Evolutionary conservation across 208 protist species (phyloP), one percentile per base, ranked within the genome.

Genomic region (Phytomonas sp.): DNA sequence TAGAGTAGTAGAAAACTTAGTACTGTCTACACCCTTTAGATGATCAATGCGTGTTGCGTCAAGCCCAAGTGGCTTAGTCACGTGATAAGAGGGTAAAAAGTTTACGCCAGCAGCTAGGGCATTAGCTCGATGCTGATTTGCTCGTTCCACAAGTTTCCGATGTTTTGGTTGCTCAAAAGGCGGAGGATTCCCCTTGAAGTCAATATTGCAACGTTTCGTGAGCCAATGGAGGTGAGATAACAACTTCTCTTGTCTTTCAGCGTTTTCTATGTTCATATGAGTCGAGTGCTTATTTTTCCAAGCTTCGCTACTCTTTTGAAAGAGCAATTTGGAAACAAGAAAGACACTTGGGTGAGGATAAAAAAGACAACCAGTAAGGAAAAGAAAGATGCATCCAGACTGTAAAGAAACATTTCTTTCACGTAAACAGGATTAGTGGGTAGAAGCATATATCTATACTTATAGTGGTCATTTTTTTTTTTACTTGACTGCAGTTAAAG

Each of bases 131-230:
- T 72, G 29, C 56, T 79, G 77, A 32, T 79, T 80, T 29, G 63
- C 66, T 29, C 78, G 67, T 60, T 84, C 80, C 4, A 95, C 88
- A 4, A 75, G 82, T 63, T 82, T 77, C 30, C 83, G 79, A 10
- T 84, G 92, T 68, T 92, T 92, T 30, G 71, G 60, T 2, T 52
- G 42, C 61, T 92, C 88, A 76, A 93, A 93, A 4, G 86, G 81
- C 0, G 82, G 29, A 14, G 91, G 86, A 69, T 95, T 95, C 0
- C 88, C 88, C n/a, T 88, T 91, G 73, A 88, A 95, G 37, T 89
- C 86, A 29, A 71, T 62, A 31, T 88, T 84, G 42, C 70, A 80
- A 16, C 88, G 78, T 66, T 93, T 84, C 49, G 74, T 90, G 26
- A 94, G 52, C 87, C 91, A 95, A 29, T 88, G 77, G 37, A 95